phyloP scores from a whole-genome alignment of 2,329 filamentous ascomycete species.

The Colletotrichum gloeosporioides region DNA sequence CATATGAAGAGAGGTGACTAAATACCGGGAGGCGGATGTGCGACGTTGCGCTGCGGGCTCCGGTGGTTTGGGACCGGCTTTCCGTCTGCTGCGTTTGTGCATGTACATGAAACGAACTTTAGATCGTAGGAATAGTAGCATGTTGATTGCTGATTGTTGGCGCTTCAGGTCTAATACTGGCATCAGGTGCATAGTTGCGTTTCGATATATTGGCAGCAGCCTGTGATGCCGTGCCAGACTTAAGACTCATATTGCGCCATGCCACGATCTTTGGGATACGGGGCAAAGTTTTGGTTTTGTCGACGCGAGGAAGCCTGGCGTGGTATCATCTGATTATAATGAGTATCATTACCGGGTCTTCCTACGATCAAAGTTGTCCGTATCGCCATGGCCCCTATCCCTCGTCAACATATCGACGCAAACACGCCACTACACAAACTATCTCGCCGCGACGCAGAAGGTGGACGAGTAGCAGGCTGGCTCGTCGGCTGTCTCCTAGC shows the following conservation, averaged over 20 bases:
- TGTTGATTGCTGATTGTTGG: background rate
- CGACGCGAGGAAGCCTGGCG: no score
- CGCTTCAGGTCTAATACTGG: background rate
- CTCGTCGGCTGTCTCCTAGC: constrained; percentile 15
- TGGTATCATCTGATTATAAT: background rate
- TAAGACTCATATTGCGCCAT: background rate
- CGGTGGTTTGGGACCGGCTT: background rate
- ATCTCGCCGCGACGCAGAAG: background rate
- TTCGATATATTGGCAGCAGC: accelerated
- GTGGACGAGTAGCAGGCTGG: constrained; percentile 5
- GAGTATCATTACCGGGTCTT: background rate
- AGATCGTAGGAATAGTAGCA: background rate
- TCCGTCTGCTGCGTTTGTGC: background rate
- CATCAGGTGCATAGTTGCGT: background rate
- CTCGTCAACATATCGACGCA: background rate
- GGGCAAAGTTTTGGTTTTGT: accelerated
- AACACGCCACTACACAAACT: background rate
- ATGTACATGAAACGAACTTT: background rate
- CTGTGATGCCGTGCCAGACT: background rate
- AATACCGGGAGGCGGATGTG: background rate
- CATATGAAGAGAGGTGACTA: background rate
- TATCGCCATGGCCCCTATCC: background rate
- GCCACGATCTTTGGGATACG: background rate
- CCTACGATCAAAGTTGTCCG: background rate
- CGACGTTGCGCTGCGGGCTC: background rate